These are phyloP conservation scores for Pseudoturritis turrita DNA, from an alignment of 345 rosid genomes.

Conservation along the genomic window DNA sequence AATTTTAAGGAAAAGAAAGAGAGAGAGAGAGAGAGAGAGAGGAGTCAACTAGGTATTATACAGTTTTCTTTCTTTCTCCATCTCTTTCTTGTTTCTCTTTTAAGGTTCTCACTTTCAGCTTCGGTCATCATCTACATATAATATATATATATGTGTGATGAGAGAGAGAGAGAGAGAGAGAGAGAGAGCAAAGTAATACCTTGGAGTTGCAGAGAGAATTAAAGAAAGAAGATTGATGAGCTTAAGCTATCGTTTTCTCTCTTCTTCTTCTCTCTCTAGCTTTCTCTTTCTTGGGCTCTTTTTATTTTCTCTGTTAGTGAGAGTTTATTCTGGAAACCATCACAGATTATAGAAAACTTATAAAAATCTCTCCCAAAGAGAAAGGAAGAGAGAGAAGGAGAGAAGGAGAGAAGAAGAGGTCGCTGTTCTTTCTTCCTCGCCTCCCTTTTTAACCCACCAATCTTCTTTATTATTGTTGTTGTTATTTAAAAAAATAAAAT, in stretches of 20 bases:
- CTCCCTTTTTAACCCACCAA: constrained; percentile 33
- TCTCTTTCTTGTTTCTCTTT: constrained; percentile 24
- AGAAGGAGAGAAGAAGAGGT: constrained; percentile 21
- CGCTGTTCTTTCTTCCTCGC: constrained; percentile 49
- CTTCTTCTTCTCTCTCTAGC: constrained; percentile 33
- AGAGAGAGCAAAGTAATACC: constrained; percentile 20
- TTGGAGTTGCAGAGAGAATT: constrained; percentile 52
- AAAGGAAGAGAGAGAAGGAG: constrained; percentile 33
- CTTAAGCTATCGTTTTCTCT: constrained; percentile 59
- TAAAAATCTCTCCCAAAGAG: constrained; percentile 27
- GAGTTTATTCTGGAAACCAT: constrained; percentile 27
- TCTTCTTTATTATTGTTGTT: constrained; percentile 18
- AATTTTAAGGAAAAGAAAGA: neutral
- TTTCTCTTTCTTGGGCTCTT: constrained; percentile 35
- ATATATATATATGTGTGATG: neutral
- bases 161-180: constrained; percentile 15
- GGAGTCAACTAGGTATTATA: constrained; percentile 31
- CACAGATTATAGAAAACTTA: constrained; percentile 14
- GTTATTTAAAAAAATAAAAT: neutral
- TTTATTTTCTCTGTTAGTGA: constrained; percentile 28
- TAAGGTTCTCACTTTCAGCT: constrained; percentile 30
- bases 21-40: constrained; percentile 10
- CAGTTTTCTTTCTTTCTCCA: constrained; percentile 7
- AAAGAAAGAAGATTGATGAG: constrained; percentile 37
- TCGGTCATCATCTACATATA: constrained; percentile 31